Evolutionary conservation across 1,139 yeast genomes (phyloP).

Genomic region (Hanseniaspora sp.): DNA sequence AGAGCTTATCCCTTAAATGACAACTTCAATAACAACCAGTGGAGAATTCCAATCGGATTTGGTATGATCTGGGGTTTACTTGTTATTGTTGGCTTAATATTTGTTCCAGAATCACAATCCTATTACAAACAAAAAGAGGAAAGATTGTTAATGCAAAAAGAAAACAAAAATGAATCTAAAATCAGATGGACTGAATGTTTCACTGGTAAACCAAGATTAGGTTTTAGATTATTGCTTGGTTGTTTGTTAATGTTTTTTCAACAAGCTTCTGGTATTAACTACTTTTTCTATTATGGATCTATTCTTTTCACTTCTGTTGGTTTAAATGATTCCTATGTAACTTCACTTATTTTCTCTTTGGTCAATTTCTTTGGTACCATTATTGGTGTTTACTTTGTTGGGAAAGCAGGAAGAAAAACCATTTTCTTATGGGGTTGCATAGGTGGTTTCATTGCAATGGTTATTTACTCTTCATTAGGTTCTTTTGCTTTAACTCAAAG

Average conservation of each 20-base stretch:
- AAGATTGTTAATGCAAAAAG: constrained; percentile 23
- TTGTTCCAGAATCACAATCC: constrained; percentile 47
- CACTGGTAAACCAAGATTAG: constrained; percentile 40
- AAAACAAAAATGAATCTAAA: constrained; percentile 35
- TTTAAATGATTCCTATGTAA: constrained; percentile 32
- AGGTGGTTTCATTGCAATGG: constrained; percentile 51
- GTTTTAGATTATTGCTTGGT: constrained; percentile 42
- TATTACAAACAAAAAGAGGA: constrained; percentile 32
- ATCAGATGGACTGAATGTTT: constrained; percentile 29
- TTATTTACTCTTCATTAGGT: constrained; percentile 57
- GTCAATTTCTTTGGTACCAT: constrained; percentile 72
- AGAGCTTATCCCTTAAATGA: constrained; percentile 16
- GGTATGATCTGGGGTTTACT: constrained; percentile 41
- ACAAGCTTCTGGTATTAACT: constrained; percentile 49
- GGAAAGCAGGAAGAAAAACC: constrained; percentile 54
- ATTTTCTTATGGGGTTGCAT: constrained; percentile 52
- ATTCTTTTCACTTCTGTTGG: constrained; percentile 43
- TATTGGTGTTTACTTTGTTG: constrained; percentile 56
- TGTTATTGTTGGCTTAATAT: constrained; percentile 35
- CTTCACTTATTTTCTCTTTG: constrained; percentile 61
- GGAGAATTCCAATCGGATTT: constrained; percentile 41
- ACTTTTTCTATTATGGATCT: constrained; percentile 49
- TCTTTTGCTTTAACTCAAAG: constrained; percentile 34
- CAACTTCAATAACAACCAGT: constrained; percentile 31
- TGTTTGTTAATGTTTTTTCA: constrained; percentile 45